Evolutionary conservation across 2,329 filamentous ascomycete species (phyloP).

Genomic region (Calonectria pauciramosa): DNA sequence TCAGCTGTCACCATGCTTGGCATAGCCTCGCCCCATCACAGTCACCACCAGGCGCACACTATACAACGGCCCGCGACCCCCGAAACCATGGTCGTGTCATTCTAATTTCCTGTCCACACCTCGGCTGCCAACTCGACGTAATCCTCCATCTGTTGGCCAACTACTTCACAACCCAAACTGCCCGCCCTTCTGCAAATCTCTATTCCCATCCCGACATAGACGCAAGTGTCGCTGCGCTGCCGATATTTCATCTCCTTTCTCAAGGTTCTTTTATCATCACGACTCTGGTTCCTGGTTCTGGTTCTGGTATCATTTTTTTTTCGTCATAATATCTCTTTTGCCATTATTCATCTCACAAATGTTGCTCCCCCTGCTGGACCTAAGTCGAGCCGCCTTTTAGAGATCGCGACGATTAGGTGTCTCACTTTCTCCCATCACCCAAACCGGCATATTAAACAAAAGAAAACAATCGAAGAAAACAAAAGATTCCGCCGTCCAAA

Average conservation of each 20-base stretch:
- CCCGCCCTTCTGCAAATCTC: not conserved
- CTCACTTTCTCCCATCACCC: constrained; percentile 1
- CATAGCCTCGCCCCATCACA: constrained; percentile 21
- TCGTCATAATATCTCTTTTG: constrained; percentile 3
- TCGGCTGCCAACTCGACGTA: constrained; percentile 24
- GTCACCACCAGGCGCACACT: not conserved
- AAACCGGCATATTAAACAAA: constrained; percentile 26
- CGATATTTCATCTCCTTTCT: not conserved
- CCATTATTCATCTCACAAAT: constrained; percentile 25
- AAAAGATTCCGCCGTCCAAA: constrained; percentile 16
- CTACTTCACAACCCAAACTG: not conserved
- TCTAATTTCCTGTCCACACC: constrained; percentile 35
- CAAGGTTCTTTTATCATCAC: not conserved
- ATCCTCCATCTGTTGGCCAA: constrained; percentile 1
- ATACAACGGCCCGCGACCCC: constrained; percentile 10
- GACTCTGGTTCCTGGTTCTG: not conserved
- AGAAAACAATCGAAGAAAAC: constrained; percentile 13
- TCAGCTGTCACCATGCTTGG: not conserved
- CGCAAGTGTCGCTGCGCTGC: not conserved
- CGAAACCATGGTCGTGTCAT: constrained; percentile 30
- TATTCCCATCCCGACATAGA: not conserved
- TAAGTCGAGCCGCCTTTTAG: constrained; percentile 2
- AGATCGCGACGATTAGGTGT: constrained; percentile 11
- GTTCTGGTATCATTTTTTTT: constrained; percentile 9
- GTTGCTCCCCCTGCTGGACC: constrained; percentile 2